Evolutionary conservation across 2,329 filamentous ascomycete species (phyloP).

Genomic region (Talaromyces sp.): DNA sequence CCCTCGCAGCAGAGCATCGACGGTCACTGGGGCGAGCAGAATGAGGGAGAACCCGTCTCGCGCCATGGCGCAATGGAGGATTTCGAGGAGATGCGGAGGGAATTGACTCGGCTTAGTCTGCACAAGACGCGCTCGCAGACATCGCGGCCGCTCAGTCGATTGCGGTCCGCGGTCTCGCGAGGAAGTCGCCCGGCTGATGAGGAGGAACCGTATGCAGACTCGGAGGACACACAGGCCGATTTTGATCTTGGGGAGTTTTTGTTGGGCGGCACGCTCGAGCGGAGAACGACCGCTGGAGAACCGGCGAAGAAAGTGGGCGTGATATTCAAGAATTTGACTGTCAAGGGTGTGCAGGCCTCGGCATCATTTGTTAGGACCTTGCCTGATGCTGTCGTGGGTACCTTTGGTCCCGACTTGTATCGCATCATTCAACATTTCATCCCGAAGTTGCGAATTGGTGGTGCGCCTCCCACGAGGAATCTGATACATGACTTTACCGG

Average conservation of each 20-base stretch:
- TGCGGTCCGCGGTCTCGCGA: constrained; percentile 24
- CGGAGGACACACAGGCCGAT: constrained; percentile 29
- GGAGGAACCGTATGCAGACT: constrained; percentile 16
- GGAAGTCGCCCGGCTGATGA: constrained; percentile 21
- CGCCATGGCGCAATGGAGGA: constrained; percentile 53
- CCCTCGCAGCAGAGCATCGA: constrained; percentile 21
- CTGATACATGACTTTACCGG: constrained; percentile 64
- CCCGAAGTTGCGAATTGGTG: constrained; percentile 45
- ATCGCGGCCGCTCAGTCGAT: constrained; percentile 17
- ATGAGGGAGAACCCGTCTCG: constrained; percentile 47
- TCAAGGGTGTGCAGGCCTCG: constrained; percentile 63
- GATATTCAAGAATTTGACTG: constrained; percentile 68
- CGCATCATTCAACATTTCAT: constrained; percentile 52
- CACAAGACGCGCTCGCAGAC: constrained; percentile 27
- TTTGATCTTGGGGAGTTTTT: constrained; percentile 68
- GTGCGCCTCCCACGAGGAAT: constrained; percentile 45
- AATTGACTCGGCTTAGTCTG: constrained; percentile 50
- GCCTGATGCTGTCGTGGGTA: constrained; percentile 67
- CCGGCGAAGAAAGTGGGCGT: constrained; percentile 74
- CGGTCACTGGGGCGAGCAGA: constrained; percentile 58
- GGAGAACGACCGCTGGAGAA: constrained; percentile 55
- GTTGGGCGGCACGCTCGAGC: constrained; percentile 69
- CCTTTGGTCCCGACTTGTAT: constrained; percentile 76
- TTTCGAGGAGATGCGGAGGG: constrained; percentile 50
- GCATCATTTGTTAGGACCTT: constrained; percentile 66